Evolutionary conservation across 2,329 filamentous ascomycete species (phyloP).

Genomic region (Waltergamsia citrina): DNA sequence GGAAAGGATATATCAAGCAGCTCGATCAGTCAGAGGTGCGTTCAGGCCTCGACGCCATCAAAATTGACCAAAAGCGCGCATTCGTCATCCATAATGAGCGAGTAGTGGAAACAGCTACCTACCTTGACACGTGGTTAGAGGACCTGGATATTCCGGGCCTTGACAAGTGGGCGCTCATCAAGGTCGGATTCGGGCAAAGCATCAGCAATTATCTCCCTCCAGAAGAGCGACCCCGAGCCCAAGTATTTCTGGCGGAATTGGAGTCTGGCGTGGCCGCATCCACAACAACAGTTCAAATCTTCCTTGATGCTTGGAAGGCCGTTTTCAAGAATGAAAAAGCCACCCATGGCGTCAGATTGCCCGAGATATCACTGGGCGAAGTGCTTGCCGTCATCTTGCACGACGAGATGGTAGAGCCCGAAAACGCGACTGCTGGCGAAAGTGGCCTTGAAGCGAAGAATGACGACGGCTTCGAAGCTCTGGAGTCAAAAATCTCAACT

Average conservation of each 20-base stretch:
- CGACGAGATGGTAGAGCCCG: background rate
- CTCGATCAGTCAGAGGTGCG: constrained; percentile 47
- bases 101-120: constrained; percentile 39
- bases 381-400: background rate
- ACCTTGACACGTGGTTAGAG: constrained; percentile 44
- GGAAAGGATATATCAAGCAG: constrained; percentile 47
- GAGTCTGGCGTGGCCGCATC: background rate
- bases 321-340: constrained; percentile 2
- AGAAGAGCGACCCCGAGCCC: background rate
- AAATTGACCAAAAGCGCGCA: constrained; percentile 37
- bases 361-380: background rate
- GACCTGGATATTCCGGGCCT: constrained; percentile 39
- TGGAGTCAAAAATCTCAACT: constrained; percentile 34
- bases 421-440: background rate
- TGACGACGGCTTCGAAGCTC: background rate
- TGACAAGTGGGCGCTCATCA: constrained; percentile 29
- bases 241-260: too few relatives aligned
- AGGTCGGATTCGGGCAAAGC: background rate
- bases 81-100: constrained; percentile 41
- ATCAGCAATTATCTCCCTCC: background rate
- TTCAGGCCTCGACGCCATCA: constrained; percentile 46
- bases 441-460: background rate
- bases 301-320: constrained; percentile 1
- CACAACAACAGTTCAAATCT: background rate
- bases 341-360: constrained; percentile 1